Conservation (phyloP, 1,284 basidiomycete genomes). For the Ceratobasidium sp. region DNA sequence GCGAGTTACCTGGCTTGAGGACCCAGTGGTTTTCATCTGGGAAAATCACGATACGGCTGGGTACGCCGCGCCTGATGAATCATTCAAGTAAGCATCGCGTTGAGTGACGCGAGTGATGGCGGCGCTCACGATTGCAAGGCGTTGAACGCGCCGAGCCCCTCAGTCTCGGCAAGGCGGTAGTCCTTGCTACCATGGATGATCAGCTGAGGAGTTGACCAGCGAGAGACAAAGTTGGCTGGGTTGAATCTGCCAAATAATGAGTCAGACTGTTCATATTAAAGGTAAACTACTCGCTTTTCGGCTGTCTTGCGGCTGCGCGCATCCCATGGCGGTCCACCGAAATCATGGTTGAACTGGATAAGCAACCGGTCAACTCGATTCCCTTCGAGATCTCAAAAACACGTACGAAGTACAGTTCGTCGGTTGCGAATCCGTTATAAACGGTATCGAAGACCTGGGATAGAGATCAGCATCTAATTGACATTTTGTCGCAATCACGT, state of each 20-base stretch:
- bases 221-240: constrained; percentile 82
- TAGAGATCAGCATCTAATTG: constrained; percentile 24
- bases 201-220: constrained; percentile 89
- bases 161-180: constrained; percentile 85
- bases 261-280: not conserved
- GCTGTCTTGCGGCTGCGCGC: constrained; percentile 68
- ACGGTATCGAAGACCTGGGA: constrained; percentile 72
- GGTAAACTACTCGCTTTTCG: constrained; percentile 65
- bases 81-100: constrained; percentile 67
- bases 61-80: constrained; percentile 73
- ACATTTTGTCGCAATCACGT: constrained; percentile 53
- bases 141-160: constrained; percentile 88
- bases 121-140: constrained; percentile 81
- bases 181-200: constrained; percentile 90
- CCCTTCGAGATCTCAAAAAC: not conserved
- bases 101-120: constrained; percentile 69
- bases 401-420: constrained; percentile 88
- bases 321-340: constrained; percentile 85
- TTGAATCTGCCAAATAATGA: constrained; percentile 56
- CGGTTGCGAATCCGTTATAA: constrained; percentile 84
- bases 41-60: constrained; percentile 89
- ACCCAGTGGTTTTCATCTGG: constrained; percentile 96
- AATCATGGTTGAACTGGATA: constrained; percentile 83
- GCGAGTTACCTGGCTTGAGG: constrained; percentile 79
- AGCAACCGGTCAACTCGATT: constrained; percentile 26